phyloP scores from a whole-genome alignment of 2,329 filamentous ascomycete species.

The Venturia carpophila region DNA sequence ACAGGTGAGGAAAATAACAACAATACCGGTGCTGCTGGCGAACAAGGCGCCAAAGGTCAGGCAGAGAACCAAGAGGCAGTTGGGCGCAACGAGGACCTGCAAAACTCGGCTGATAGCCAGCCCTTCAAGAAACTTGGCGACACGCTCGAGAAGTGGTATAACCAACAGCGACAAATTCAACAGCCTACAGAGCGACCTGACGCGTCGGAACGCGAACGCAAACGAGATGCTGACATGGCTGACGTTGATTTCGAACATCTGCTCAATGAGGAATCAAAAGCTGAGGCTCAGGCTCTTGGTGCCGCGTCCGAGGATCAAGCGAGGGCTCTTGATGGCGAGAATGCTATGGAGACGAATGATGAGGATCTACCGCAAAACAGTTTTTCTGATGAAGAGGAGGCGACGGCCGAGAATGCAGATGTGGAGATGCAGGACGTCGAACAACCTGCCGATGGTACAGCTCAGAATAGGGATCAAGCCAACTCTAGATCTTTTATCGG shows the following conservation, averaged over 20 bases:
- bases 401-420: constrained; percentile 3
- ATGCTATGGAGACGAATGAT: constrained; percentile 17
- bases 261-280: constrained; percentile 68
- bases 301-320: constrained; percentile 82
- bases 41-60: constrained; percentile 47
- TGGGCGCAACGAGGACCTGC: constrained; percentile 29
- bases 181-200: constrained; percentile 37
- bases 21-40: constrained; percentile 54
- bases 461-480: constrained; percentile 40
- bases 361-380: constrained; percentile 43
- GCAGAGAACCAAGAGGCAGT: constrained; percentile 30
- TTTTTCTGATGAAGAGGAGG: constrained; percentile 14
- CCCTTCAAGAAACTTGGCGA: constrained; percentile 91
- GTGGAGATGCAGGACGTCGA: constrained; percentile 21
- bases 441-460: constrained; percentile 25
- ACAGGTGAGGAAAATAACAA: constrained; percentile 58
- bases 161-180: constrained; percentile 73
- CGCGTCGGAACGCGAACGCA: constrained; percentile 40
- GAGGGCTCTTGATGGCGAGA: constrained; percentile 70
- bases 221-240: constrained; percentile 60
- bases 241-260: constrained; percentile 90
- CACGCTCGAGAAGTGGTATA: constrained; percentile 85
- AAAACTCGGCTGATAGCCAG: constrained; percentile 22
- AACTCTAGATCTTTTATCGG: constrained; percentile 36
- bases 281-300: constrained; percentile 88